Evolutionary conservation across 306 rosid genomes (phyloP).

Genomic region (Sicyos edulis): DNA sequence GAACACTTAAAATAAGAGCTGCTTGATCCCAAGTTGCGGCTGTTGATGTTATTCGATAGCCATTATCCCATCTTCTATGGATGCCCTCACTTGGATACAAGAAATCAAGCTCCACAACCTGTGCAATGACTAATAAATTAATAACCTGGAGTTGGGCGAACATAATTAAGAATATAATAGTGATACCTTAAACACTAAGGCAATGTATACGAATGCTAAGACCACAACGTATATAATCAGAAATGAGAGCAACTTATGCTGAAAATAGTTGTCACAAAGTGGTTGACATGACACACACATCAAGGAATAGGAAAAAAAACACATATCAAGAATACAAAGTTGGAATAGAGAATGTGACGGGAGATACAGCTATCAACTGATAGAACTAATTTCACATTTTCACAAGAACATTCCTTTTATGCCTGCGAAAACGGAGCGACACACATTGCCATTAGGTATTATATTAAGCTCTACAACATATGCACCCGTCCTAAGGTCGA

Average conservation of each 20-base stretch:
- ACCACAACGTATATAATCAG: neutral
- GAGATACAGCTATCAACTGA: neutral
- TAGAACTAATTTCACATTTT: neutral
- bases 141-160: neutral
- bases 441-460: too few relatives aligned
- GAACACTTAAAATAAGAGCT: conserved; percentile 86
- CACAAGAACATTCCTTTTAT: neutral
- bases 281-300: neutral
- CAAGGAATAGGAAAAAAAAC: neutral
- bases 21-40: conserved; percentile 97
- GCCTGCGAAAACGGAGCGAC: too few relatives aligned
- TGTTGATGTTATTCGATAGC: conserved; percentile 82
- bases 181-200: neutral
- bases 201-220: neutral
- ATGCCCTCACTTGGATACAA: conserved; percentile 98
- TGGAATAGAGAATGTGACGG: neutral
- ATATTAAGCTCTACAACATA: too few relatives aligned
- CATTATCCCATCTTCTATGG: conserved; percentile 90
- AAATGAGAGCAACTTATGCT: neutral
- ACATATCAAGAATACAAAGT: too few relatives aligned
- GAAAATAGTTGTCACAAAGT: neutral
- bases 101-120: conserved; percentile 98
- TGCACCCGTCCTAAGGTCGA: too few relatives aligned
- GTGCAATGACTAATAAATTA: neutral
- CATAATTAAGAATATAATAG: too few relatives aligned